Evolutionary conservation across 352 stramenopile genomes (phyloP), one percentile per base, ranked within the genome.

Genomic region (Globisporangium solare): DNA sequence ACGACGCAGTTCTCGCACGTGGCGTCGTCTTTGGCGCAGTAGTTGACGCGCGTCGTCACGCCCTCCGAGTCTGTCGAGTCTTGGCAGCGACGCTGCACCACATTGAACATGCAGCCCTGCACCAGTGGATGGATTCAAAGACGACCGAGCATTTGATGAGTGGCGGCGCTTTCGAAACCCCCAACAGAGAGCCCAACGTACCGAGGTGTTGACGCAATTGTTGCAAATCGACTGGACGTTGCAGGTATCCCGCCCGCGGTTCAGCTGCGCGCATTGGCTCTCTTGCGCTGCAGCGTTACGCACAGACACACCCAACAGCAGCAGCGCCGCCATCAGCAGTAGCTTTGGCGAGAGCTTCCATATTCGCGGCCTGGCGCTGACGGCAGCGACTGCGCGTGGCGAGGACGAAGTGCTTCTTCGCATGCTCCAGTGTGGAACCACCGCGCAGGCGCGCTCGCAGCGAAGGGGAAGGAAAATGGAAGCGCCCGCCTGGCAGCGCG

Each of bases 71-170:
- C 20, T 5, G 51, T 55, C 13, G 58, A 1, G 54, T 27, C 46
- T 13, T 56, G 57, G 54, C 73, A 82, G 6, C 58, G 67, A 10
- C 46, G 56, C 24, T 61, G 51, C 50, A 71, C 51, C 37, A 75
- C 39, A 48, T 78, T 64, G 41, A 74, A 82, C 45, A 68, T 58
- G 35, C 73, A 82, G 56, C 65, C 70, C 69, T 77, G 46, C 27
- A 35, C 27, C 3, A 8, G 27, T 35, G 27, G 27, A 17, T 27
- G 27, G 27, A 17, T 27, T n/a, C 20, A 51, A 37, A 42, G 15
- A 17, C 21, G 47, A 11, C 17, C 24, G 6, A 10, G 27, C 27
- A 35, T 35, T 35, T 35, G 5, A 6, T 35, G 27, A 35, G 27
- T 35, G 7, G 6, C 27, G 27, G 21, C n/a, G 24, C 2, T 21